phyloP scores from a whole-genome alignment of 495 filamentous ascomycete species.

The Hypomontagnella monticulosa region DNA sequence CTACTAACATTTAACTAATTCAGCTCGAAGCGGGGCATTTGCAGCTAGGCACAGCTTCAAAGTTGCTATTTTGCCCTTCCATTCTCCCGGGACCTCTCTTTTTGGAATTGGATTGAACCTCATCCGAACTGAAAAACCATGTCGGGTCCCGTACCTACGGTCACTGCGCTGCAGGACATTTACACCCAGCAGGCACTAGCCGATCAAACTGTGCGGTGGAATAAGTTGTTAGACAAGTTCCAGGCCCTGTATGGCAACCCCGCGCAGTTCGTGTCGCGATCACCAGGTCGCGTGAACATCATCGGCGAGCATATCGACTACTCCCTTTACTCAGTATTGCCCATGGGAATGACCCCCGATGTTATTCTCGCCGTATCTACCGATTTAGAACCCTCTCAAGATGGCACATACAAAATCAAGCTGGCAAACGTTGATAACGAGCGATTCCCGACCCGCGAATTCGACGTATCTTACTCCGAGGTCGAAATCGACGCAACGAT shows the following conservation, averaged over 20 bases:
- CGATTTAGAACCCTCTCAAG: conserved; percentile 51
- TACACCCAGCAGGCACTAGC: conserved; percentile 71
- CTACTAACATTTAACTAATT: neutral
- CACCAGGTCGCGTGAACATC: conserved; percentile 95
- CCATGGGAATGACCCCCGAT: conserved; percentile 93
- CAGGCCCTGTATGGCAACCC: conserved; percentile 72
- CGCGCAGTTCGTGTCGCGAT: conserved; percentile 86
- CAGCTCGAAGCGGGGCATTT: conserved; percentile 34
- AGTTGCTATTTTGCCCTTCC: neutral
- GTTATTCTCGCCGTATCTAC: conserved; percentile 86
- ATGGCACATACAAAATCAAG: conserved; percentile 54
- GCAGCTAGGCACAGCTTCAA: conserved; percentile 1
- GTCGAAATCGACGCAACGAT: conserved; percentile 83
- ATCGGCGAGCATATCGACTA: conserved; percentile 99
- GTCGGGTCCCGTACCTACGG: conserved; percentile 67
- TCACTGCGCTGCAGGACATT: conserved; percentile 69
- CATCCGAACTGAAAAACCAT: conserved; percentile 47
- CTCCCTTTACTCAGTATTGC: conserved; percentile 92
- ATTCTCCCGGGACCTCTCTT: conserved; percentile 5
- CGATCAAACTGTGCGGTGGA: conserved; percentile 73
- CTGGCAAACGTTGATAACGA: conserved; percentile 81
- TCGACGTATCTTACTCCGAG: conserved; percentile 73
- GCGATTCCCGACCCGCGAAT: conserved; percentile 81
- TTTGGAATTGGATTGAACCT: conserved; percentile 14
- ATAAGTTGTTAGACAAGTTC: conserved; percentile 75